Evolutionary conservation across 2,329 filamentous ascomycete species (phyloP), one percentile per base, ranked within the genome.

Genomic region (Fusarium luffae): DNA sequence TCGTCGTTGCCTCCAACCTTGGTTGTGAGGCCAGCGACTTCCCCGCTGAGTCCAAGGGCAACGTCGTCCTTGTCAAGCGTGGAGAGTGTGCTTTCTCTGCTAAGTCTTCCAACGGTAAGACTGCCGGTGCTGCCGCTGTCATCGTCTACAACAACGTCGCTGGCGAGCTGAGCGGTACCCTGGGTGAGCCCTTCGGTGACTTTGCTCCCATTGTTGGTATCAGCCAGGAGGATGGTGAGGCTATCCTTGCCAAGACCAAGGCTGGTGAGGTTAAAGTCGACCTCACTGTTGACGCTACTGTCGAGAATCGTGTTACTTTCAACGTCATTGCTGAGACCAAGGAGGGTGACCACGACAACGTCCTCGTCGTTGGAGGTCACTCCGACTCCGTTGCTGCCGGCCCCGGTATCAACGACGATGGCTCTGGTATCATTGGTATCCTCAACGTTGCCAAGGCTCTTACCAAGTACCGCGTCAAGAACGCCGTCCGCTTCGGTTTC

Each of bases 71-170:
- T 23, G 83, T 91, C 56, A 82, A 82, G 8, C 85, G 89, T 70
- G 89, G 90, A 58, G 78, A 72, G 3, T 92, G 90, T 75, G 71
- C 83, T 18, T 92, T 91, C 59, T 84, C 82, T 10, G 72, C 82
- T 23, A 92, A 92, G 81, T 83, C 87, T 9, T 77, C 82, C 40
- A 79, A 84, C 19, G 89, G 89, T 25, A 85, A 85, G 61, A 74
- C 77, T 1, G 88, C 89, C 3, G 87, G 89, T 19, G 90, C 90
- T 2, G 76, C 77, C 1, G 90, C 80, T 2, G 84, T 83, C 1
- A 74, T 92, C 55, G 81, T 92, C 63, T 90, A 90, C 79, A 90
- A 92, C 81, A 90, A 90, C 63, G 84, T 80, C 5, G 77, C 82
- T 0, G 88, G 87, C 4, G 61, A 77, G 5, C 59, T 82, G 2